A percentile compares a stretch with the other conserved stretches of the same genome.
These are phyloP conservation scores for Priceomyces castillae DNA, from an alignment of 805 yeast species.

Conservation along the genomic window DNA sequence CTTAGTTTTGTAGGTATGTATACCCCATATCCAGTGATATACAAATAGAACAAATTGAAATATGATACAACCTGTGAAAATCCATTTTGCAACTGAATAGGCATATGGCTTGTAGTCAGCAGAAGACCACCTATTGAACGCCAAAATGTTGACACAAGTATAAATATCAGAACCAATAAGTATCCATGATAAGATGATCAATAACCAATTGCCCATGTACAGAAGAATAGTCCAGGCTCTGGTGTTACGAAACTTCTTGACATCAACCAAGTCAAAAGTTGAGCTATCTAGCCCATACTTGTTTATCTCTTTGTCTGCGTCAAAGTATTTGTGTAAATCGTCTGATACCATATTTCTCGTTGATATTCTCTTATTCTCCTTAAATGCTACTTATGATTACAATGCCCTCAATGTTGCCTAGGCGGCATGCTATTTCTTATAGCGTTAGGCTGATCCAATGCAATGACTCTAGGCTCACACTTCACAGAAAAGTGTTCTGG, in stretches of 20 bases:
- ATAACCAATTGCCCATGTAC: conserved; percentile 42
- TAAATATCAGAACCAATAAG: conserved; percentile 68
- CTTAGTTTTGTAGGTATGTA: conserved; percentile 53
- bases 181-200: conserved; percentile 53
- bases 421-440: too few species aligned
- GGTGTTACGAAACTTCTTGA: conserved; percentile 46
- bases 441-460: too few species aligned
- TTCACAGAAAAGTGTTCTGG: too few species aligned
- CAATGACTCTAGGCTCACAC: too few species aligned
- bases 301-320: conserved; percentile 23
- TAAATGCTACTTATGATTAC: too few species aligned
- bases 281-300: conserved; percentile 34
- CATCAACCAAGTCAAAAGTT: conserved; percentile 50
- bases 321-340: conserved; percentile 11
- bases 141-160: conserved; percentile 72
- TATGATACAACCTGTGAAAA: conserved; percentile 78
- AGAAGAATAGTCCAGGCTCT: conserved; percentile 42
- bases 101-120: conserved; percentile 44
- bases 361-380: too few species aligned
- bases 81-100: conserved; percentile 59
- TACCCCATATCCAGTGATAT: conserved; percentile 58
- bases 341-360: background rate
- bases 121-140: conserved; percentile 67
- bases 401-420: too few species aligned
- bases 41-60: conserved; percentile 59